Evolutionary conservation across 306 rosid species (phyloP), one percentile per base, ranked within the genome.

Genomic region (Ochetophila trinervis): DNA sequence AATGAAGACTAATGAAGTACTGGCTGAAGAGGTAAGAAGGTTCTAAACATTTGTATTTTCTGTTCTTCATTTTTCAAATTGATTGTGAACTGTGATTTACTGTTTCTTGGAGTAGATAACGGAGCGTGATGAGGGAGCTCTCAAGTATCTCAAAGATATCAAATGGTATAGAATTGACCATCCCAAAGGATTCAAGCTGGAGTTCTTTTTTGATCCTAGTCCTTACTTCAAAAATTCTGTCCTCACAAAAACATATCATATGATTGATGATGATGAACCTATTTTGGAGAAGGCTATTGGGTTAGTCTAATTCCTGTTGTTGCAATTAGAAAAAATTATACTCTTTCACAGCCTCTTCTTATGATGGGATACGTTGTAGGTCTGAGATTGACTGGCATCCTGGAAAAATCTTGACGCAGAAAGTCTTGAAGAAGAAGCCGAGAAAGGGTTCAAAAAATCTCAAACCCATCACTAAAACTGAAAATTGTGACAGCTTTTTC

Each of bases 61-160:
- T 61, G 20, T 53, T 63, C 61, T 53, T 6, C 55, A 36, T 75
- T 12, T 22, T 37, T 73, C 60, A 36, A 60, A 56, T 57, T 66
- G 44, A 42, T 50, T 65, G 50, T 57, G 36, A 65, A 69, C 57
- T 50, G 19, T 50, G 54, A 53, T 23, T 22, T 65, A 36, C 62
- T 51, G 10, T 47, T 74, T 63, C 18, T 1, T 65, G 75, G 48
- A 62, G 67, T 67, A 89, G 96, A 83, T 89, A 67, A 74, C 93
- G 0, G 91, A 89, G 79, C 91, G 87, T 7, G 96, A 89, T 80
- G 96, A 89, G 79, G 93, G 79, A 68, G 93, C 96, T 49, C 91
- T 89, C 63, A 86, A 84, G 65, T 77, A 62, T 74, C 81, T 89
- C 62, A 84, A 77, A 62, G 94, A 89, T 68, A 84, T 89, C 65